These are phyloP conservation scores for Lichtheimia ramosa DNA, from an alignment of 371 early-diverging fungal genomes.

Conservation along the genomic window DNA sequence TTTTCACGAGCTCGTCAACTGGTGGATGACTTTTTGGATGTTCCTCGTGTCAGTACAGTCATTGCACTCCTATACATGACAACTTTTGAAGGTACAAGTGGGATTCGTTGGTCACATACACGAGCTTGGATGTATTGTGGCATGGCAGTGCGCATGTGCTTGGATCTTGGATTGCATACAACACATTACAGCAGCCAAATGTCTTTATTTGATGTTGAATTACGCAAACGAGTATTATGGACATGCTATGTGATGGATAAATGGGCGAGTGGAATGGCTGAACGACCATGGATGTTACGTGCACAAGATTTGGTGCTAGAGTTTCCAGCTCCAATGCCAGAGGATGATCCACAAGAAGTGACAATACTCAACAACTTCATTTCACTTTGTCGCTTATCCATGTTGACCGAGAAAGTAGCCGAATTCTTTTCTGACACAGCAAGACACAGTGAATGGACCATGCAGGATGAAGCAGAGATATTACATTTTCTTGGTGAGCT, in stretches of 20 bases:
- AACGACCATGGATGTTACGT: conserved; percentile 45
- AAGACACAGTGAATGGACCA: conserved; percentile 33
- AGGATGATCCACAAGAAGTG: conserved; percentile 39
- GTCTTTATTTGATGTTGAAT: conserved; percentile 46
- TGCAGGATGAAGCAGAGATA: conserved; percentile 35
- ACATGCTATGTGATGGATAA: conserved; percentile 52
- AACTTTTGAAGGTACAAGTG: conserved; percentile 24
- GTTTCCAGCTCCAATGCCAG: conserved; percentile 41
- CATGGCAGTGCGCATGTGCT: conserved; percentile 49
- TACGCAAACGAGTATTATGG: conserved; percentile 53
- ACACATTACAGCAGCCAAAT: conserved; percentile 42
- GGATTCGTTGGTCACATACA: conserved; percentile 15
- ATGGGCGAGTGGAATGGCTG: conserved; percentile 37
- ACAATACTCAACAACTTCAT: conserved; percentile 29
- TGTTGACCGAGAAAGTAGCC: conserved; percentile 39
- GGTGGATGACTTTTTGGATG: conserved; percentile 49
- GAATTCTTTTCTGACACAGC: conserved; percentile 38
- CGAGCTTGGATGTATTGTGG: conserved; percentile 48
- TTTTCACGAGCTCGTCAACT: conserved; percentile 41
- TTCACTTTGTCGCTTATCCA: conserved; percentile 38
- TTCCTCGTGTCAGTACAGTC: conserved; percentile 46
- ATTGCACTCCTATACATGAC: conserved; percentile 46
- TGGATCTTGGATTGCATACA: conserved; percentile 46
- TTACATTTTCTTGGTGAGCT: conserved; percentile 35
- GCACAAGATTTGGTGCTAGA: conserved; percentile 36